Evolutionary conservation across 345 rosid species (phyloP).

Genomic region (Boechera divaricarpa): DNA sequence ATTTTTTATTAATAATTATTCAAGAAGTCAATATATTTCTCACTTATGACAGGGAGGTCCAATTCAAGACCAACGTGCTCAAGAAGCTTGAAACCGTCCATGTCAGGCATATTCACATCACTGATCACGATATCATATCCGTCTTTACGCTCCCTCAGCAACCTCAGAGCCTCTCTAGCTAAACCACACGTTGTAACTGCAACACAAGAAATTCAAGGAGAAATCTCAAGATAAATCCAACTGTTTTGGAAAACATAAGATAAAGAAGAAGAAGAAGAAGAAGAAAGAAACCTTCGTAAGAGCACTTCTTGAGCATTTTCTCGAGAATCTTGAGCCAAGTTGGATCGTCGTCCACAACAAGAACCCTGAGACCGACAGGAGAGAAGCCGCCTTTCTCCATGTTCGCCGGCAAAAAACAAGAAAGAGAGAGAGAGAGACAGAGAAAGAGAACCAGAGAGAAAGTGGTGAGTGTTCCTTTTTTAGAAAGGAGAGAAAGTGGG

Average conservation of each 20-base stretch:
- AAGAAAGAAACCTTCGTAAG: conserved; percentile 72
- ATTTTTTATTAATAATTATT: not conserved
- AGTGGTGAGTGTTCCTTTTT: conserved; percentile 35
- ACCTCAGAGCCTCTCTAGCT: conserved; percentile 82
- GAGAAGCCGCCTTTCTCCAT: conserved; percentile 81
- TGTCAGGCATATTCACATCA: conserved; percentile 99
- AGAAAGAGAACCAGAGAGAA: not conserved
- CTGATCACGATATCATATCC: conserved; percentile 95
- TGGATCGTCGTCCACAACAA: conserved; percentile 94
- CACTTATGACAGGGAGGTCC: conserved; percentile 97
- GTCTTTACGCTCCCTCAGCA: conserved; percentile 86
- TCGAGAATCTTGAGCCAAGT: conserved; percentile 98
- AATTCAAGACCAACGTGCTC: conserved; percentile 95
- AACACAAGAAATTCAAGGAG: conserved; percentile 1
- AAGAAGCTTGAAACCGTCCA: conserved; percentile 97
- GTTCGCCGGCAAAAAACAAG: conserved; percentile 32
- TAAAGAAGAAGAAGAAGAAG: not conserved
- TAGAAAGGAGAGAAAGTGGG: conserved; percentile 36
- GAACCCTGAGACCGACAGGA: conserved; percentile 93
- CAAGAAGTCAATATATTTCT: conserved; percentile 39
- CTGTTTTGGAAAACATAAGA: not conserved
- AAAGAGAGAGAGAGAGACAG: conserved; percentile 17
- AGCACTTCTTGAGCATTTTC: conserved; percentile 97
- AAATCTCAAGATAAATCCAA: not conserved
- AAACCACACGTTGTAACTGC: conserved; percentile 86